Conservation (phyloP, 1,284 basidiomycete genomes). For the Laetiporus sulphureus region DNA sequence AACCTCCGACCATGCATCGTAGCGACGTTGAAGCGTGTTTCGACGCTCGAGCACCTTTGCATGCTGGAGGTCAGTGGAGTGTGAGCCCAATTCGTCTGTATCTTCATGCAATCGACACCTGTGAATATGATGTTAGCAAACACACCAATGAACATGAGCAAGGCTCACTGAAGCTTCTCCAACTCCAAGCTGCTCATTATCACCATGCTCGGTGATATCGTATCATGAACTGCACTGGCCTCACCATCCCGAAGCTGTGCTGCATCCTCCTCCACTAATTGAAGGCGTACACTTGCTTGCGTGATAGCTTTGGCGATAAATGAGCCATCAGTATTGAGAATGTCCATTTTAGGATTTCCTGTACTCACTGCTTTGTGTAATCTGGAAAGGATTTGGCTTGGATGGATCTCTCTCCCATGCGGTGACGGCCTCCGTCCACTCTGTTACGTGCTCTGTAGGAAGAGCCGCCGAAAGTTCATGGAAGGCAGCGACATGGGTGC, state of each 20-base stretch:
- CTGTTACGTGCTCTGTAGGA: too few species aligned
- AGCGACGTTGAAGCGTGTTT: constrained; percentile 6
- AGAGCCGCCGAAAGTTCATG: too few species aligned
- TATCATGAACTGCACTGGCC: background rate
- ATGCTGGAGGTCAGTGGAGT: constrained; percentile 5
- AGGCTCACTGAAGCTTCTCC: constrained; percentile 15
- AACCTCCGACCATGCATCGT: constrained; percentile 6
- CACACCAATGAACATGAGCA: background rate
- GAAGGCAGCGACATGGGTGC: too few species aligned
- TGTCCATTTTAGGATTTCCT: too few species aligned
- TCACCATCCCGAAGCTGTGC: background rate
- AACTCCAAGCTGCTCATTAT: constrained; percentile 11
- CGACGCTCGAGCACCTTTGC: constrained; percentile 3
- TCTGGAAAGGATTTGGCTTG: too few species aligned
- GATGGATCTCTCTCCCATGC: too few species aligned
- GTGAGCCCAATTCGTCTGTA: background rate
- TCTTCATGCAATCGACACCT: background rate
- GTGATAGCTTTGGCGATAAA: constrained; percentile 12
- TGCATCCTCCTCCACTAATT: constrained; percentile 12
- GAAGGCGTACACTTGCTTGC: constrained; percentile 8
- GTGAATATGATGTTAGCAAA: background rate
- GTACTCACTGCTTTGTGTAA: too few species aligned
- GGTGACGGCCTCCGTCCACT: too few species aligned
- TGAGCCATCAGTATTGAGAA: too few species aligned
- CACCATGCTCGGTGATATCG: constrained; percentile 6